Evolutionary conservation across 2,329 filamentous ascomycete genomes (phyloP).

Genomic region (Fusarium sp.): DNA sequence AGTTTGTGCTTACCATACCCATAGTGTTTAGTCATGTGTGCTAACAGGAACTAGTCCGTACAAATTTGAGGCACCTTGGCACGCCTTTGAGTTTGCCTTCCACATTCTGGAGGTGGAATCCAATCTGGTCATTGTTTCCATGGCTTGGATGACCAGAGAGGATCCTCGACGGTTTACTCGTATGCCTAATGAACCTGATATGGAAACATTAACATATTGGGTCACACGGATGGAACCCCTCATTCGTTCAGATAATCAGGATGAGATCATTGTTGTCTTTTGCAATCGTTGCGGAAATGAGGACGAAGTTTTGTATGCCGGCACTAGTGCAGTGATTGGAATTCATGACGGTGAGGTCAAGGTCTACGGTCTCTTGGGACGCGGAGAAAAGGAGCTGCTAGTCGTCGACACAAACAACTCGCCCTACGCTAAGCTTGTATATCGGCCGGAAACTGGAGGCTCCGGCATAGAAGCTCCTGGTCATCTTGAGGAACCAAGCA

Average conservation of each 20-base stretch:
- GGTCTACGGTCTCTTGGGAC: slow-evolving; percentile 76
- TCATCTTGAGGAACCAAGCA: not conserved
- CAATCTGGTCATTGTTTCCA: slow-evolving; percentile 74
- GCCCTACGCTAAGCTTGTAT: slow-evolving; percentile 55
- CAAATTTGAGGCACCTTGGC: slow-evolving; percentile 54
- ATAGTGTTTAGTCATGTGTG: not conserved
- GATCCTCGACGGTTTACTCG: slow-evolving; percentile 59
- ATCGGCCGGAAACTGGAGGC: slow-evolving; percentile 3
- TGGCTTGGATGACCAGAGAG: slow-evolving; percentile 79
- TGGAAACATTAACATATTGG: slow-evolving; percentile 82
- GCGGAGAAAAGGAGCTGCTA: slow-evolving; percentile 73
- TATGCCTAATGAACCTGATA: slow-evolving; percentile 69
- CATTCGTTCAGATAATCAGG: slow-evolving; percentile 60
- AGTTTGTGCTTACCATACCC: slow-evolving; percentile 55
- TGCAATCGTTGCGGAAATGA: slow-evolving; percentile 78
- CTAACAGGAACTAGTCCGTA: slow-evolving; percentile 48
- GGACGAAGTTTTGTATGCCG: slow-evolving; percentile 74
- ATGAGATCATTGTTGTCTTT: slow-evolving; percentile 75
- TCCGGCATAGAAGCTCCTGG: not conserved
- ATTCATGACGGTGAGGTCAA: slow-evolving; percentile 72
- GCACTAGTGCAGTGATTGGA: slow-evolving; percentile 77
- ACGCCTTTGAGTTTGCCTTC: slow-evolving; percentile 58
- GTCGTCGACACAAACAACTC: slow-evolving; percentile 70
- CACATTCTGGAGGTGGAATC: slow-evolving; percentile 67
- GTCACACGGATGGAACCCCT: slow-evolving; percentile 75